Percentiles rank a stretch among this genome's conserved stretches.
Evolutionary conservation across 768 basidiomycete species (phyloP).

Genomic region (Coprinopsis marcescibilis): DNA sequence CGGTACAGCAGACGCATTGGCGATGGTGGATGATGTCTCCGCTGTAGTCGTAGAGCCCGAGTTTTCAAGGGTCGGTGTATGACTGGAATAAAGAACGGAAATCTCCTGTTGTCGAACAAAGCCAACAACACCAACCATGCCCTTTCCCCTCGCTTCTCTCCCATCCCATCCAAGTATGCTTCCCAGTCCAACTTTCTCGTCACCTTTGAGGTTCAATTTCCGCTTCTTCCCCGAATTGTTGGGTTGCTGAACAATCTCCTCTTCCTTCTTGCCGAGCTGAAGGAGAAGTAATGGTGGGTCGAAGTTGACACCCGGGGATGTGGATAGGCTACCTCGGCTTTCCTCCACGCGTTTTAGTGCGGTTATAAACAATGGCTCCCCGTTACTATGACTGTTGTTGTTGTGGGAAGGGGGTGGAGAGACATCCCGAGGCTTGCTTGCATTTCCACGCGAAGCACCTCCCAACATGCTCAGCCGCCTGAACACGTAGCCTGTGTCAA

Average conservation of each 20-base stretch:
- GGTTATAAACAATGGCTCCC: conserved; percentile 30
- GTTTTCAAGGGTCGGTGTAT: no score
- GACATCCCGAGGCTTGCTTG: no score
- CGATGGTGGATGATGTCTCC: neutral
- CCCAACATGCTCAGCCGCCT: conserved; percentile 37
- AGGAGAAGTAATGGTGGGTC: conserved; percentile 42
- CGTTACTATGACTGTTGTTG: no score
- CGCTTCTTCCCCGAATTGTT: no score
- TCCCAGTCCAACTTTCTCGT: conserved; percentile 48
- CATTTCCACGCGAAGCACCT: conserved; percentile 16
- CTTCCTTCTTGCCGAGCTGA: conserved; percentile 47
- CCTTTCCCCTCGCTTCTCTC: conserved; percentile 31
- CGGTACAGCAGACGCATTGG: neutral
- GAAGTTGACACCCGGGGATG: conserved; percentile 46
- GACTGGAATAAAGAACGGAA: conserved; percentile 43
- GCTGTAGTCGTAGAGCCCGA: conserved; percentile 4
- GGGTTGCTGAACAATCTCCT: conserved; percentile 27
- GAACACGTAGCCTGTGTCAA: conserved; percentile 20
- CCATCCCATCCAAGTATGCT: conserved; percentile 61
- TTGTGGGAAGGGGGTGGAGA: no score
- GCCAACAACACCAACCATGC: conserved; percentile 44
- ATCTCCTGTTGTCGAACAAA: conserved; percentile 57
- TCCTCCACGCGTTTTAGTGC: conserved; percentile 37
- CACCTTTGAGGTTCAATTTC: conserved; percentile 49
- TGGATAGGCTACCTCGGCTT: conserved; percentile 39